phyloP scores from a whole-genome alignment of 2,329 filamentous ascomycete species.

The Ascochyta lentis region DNA sequence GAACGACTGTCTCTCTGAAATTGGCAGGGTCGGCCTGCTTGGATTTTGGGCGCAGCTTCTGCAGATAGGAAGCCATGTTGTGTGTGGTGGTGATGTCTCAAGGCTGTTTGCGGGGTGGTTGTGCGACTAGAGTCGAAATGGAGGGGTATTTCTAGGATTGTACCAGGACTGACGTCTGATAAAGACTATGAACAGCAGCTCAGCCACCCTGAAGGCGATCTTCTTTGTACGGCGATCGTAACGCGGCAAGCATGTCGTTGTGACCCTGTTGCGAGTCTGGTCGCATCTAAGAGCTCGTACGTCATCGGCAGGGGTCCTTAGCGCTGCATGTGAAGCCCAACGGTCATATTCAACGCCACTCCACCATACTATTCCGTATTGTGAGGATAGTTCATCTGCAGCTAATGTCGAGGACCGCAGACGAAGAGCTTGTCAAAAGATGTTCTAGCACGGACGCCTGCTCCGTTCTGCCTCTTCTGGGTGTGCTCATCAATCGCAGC shows the following conservation, averaged over 20 bases:
- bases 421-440: too few species aligned
- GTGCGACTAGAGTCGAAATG: neutral
- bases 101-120: conserved; percentile 6
- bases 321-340: conserved; percentile 16
- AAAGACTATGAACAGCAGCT: conserved; percentile 1
- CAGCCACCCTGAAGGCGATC: conserved; percentile 21
- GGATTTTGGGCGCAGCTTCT: conserved; percentile 43
- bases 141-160: neutral
- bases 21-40: conserved; percentile 34
- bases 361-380: neutral
- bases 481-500: too few species aligned
- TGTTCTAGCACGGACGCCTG: too few species aligned
- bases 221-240: conserved; percentile 23
- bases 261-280: conserved; percentile 26
- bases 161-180: conserved; percentile 8
- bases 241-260: conserved; percentile 30
- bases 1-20: conserved; percentile 21
- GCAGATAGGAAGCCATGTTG: conserved; percentile 41
- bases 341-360: conserved; percentile 1
- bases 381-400: neutral
- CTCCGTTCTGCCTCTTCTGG: too few species aligned
- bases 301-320: conserved; percentile 39
- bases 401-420: neutral
- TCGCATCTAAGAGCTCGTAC: conserved; percentile 26
- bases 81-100: conserved; percentile 5